These are phyloP conservation scores for Mimosa pudica DNA, from an alignment of 306 rosid species.

Conservation along the genomic window DNA sequence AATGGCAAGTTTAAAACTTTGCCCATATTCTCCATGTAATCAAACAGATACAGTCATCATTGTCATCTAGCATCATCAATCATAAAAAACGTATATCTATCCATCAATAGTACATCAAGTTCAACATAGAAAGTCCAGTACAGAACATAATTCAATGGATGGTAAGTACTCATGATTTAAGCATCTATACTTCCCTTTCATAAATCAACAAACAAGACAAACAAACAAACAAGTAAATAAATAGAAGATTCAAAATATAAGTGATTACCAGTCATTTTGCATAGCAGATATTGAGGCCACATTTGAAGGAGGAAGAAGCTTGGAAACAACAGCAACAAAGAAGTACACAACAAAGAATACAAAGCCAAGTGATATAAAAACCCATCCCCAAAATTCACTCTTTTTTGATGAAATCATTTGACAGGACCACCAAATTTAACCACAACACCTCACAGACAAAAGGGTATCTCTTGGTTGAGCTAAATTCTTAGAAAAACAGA, in stretches of 20 bases:
- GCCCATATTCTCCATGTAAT: neutral
- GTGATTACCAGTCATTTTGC: constrained; percentile 79
- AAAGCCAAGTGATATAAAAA: constrained; percentile 50
- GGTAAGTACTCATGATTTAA: neutral
- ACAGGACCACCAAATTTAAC: neutral
- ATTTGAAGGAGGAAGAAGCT: constrained; percentile 68
- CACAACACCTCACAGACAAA: constrained; percentile 28
- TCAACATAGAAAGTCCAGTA: neutral
- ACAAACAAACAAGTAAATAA: neutral
- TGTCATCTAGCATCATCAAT: neutral
- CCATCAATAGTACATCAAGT: constrained; percentile 5
- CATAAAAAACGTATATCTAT: neutral
- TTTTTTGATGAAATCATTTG: constrained; percentile 35
- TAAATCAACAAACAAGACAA: neutral
- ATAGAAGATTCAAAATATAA: neutral
- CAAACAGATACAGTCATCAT: constrained; percentile 16
- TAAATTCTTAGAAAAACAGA: neutral
- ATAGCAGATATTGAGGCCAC: constrained; percentile 55
- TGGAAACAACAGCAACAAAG: constrained; percentile 61
- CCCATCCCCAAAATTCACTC: constrained; percentile 55
- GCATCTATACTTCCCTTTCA: neutral
- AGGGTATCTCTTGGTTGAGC: neutral
- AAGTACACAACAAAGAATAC: constrained; percentile 57
- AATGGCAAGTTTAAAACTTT: neutral
- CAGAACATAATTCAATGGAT: constrained; percentile 20